Conservation (phyloP, 2,329 filamentous ascomycete genomes). For the Aureobasidium namibiae region DNA sequence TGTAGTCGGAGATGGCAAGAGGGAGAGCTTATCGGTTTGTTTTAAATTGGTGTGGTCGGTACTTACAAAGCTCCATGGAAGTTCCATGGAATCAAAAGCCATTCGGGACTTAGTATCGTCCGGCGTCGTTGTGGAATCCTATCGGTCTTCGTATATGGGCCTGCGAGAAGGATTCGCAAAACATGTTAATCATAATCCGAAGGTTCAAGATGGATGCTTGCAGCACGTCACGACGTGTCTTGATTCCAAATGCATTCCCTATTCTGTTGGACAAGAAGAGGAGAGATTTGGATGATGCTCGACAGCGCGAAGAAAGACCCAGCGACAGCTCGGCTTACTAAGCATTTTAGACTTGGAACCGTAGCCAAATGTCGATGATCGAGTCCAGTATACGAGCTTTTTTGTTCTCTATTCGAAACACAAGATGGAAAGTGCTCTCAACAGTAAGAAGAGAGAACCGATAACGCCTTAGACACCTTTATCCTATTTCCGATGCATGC, state of each 20-base stretch:
- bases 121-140: neutral
- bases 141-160: neutral
- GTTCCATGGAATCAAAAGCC: neutral
- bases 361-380: neutral
- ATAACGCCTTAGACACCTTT: neutral
- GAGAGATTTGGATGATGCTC: too few species aligned
- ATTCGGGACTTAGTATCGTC: constrained; percentile 6
- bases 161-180: too few species aligned
- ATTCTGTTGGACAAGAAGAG: too few species aligned
- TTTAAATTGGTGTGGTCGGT: neutral
- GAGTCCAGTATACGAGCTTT: neutral
- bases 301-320: too few species aligned
- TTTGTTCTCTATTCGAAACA: neutral
- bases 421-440: neutral
- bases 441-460: neutral
- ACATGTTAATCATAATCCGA: constrained; percentile 1
- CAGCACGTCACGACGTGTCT: too few species aligned
- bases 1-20: too few species aligned
- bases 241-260: too few species aligned
- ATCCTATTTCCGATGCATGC: constrained; percentile 1
- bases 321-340: too few species aligned
- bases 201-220: too few species aligned
- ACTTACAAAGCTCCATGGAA: constrained; percentile 1
- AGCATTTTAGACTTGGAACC: too few species aligned
- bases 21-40: too few species aligned